Evolutionary conservation across 2,329 filamentous ascomycete genomes (phyloP).

Genomic region (Boeremia exigua): DNA sequence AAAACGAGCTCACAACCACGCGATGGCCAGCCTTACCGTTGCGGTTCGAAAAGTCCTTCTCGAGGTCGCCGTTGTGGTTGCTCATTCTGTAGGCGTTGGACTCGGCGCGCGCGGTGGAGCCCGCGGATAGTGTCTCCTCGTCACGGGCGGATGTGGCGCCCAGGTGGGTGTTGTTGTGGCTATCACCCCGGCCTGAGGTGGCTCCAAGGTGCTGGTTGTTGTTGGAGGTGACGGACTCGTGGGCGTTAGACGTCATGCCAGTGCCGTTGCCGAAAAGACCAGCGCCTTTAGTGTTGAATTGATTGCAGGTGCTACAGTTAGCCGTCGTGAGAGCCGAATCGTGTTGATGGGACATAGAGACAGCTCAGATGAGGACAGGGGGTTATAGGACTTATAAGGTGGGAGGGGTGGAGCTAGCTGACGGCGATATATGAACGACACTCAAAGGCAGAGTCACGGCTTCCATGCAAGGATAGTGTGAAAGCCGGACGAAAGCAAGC

Average conservation of each 20-base stretch:
- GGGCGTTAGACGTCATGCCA: slow-evolving; percentile 22
- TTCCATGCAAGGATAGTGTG: slow-evolving; percentile 21
- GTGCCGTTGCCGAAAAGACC: slow-evolving; percentile 17
- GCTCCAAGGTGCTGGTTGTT: slow-evolving; percentile 24
- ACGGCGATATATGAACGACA: slow-evolving; percentile 16
- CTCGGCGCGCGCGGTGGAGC: slow-evolving; percentile 31
- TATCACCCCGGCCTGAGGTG: slow-evolving; percentile 15
- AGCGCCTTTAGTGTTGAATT: slow-evolving; percentile 7
- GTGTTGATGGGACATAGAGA: slow-evolving; percentile 18
- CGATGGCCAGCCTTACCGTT: slow-evolving; percentile 25
- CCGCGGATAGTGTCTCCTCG: slow-evolving; percentile 32
- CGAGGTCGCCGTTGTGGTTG: slow-evolving; percentile 35
- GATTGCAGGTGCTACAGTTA: slow-evolving; percentile 6
- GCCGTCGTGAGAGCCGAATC: slow-evolving; percentile 13
- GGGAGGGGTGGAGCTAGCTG: slow-evolving; percentile 8
- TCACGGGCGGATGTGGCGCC: slow-evolving; percentile 28
- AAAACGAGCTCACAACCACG: too few species aligned
- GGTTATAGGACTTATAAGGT: slow-evolving; percentile 24
- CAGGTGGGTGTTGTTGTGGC: slow-evolving; percentile 29
- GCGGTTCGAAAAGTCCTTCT: slow-evolving; percentile 53
- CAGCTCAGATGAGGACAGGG: slow-evolving; percentile 9
- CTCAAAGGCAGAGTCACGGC: slow-evolving; percentile 23
- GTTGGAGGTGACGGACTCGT: slow-evolving; percentile 16
- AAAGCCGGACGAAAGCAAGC: slow-evolving; percentile 33
- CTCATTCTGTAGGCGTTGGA: slow-evolving; percentile 27